These are phyloP conservation scores for Cordyceps javanica DNA, from an alignment of 2,329 filamentous ascomycete species.

Conservation along the genomic window DNA sequence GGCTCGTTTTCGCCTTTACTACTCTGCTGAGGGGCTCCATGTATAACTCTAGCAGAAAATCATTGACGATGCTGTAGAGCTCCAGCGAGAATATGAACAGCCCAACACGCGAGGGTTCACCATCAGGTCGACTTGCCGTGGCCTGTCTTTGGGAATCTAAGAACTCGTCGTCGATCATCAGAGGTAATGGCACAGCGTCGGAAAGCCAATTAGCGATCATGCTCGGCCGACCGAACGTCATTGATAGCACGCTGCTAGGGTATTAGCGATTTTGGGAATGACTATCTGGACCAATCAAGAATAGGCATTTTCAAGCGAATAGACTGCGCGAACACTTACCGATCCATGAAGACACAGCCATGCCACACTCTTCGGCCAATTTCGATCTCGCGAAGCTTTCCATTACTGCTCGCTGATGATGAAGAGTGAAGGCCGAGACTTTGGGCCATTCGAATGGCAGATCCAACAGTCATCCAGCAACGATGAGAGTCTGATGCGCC, in stretches of 20 bases:
- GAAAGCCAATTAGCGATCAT: slow-evolving; percentile 8
- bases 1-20: neutral
- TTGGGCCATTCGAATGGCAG: neutral
- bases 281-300: neutral
- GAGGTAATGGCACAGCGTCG: neutral
- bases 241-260: slow-evolving; percentile 9
- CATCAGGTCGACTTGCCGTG: slow-evolving; percentile 4
- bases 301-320: neutral
- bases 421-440: neutral
- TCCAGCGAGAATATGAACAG: slow-evolving; percentile 11
- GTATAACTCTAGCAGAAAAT: slow-evolving; percentile 7
- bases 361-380: slow-evolving; percentile 13
- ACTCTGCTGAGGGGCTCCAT: neutral
- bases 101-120: neutral
- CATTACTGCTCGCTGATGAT: neutral
- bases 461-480: neutral
- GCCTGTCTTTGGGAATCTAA: slow-evolving; percentile 1
- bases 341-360: slow-evolving; percentile 13
- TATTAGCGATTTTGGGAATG: neutral
- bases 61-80: slow-evolving; percentile 10
- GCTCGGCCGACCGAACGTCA: slow-evolving; percentile 15
- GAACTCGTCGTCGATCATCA: slow-evolving; percentile 15
- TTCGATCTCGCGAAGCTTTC: neutral
- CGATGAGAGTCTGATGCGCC: neutral
- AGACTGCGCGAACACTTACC: neutral